Base-by-base conservation (phyloP, 1,139 yeast species). In the Suhomyces guaymorum region DNA sequence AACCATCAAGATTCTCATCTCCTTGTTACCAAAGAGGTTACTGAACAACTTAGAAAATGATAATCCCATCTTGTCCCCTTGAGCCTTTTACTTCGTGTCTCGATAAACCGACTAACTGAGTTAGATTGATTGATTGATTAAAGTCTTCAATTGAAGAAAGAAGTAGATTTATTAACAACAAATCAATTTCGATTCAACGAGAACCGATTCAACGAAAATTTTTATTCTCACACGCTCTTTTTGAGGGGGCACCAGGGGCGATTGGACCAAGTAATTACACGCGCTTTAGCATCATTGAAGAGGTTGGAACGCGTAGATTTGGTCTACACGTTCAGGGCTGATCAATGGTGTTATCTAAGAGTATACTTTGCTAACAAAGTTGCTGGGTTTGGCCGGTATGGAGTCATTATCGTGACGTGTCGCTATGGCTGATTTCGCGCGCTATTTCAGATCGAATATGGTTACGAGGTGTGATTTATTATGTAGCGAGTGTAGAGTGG, bases 1-100 rank as follows among this genome's bases (percentile, higher is more conserved):
- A 57, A 87, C 95, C 95, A 87, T 87, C 66, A 87, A 80, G 62
- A 87, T 87, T 72, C 95, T 82, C 95, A 87, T 87, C 59, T 80
- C 86, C 62, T 78, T 80, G 69, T 79, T 81, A 63, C 85, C 85
- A 56, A 80, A 78, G 61, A 87, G 90, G 79, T 89, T 88, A 68
- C 80, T 80, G 65, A 87, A 82, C 69, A 87, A 77, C 72, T 84
- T 87, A 51, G 95, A 87, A 68, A 87, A 79, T 55, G 87, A 82
- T 66, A 86, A 75, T 74, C 96, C 96, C 96, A 87, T 85, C 37
- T 30, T 48, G 43, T 32, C 30, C 37, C 37, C 29, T 26, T 33
- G 27, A 22, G 23, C 22, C 17, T 19, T 28, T 28, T 28, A 28
- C 36, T 33, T 27, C 34, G 32, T 17, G 18, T 25, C 33, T 30